A percentile compares a stretch with the other conserved stretches of the same genome.
phyloP scores from a whole-genome alignment of 306 rosid species.

The Prunus persica region Prunus_persica_NCBIv2 NC_034014.1:6917501-6918000 shows the following conservation, averaged over 20 bases:
- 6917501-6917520: no score
- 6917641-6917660: rapidly evolving
- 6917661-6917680: rapidly evolving
- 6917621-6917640: rapidly evolving
- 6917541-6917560: no score
- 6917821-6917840: neutral
- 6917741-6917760: neutral
- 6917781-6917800: neutral
- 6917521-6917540: no score
- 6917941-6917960: neutral
- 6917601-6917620: rapidly evolving
- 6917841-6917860: neutral
- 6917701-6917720: no score
- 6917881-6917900: neutral
- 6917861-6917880: neutral
- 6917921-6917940: neutral
- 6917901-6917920: neutral
- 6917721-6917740: neutral
- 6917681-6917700: no score
- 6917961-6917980: neutral
- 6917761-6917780: neutral
- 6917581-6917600: rapidly evolving
- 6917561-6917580: no score
- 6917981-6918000: neutral
- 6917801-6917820: neutral